Evolutionary conservation across 2,329 filamentous ascomycete genomes (phyloP).

Genomic region (Sporothrix inflata): DNA sequence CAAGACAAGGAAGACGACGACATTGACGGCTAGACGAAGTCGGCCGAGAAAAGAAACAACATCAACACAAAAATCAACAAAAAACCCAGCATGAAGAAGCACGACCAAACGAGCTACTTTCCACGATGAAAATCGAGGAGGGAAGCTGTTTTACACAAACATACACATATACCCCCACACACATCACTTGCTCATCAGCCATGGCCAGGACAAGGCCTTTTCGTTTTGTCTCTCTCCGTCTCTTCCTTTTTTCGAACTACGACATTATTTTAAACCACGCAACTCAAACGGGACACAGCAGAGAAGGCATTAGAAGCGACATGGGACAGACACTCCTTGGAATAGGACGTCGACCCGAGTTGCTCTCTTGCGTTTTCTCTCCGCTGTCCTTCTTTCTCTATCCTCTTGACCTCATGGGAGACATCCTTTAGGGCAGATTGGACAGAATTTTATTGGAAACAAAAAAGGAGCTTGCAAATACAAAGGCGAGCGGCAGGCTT

Average conservation of each 20-base stretch:
- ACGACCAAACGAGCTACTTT: neutral
- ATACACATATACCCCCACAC: conserved; percentile 5
- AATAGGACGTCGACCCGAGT: neutral
- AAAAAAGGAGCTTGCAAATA: neutral
- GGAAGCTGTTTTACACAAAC: neutral
- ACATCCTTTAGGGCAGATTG: neutral
- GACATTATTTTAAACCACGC: conserved; percentile 14
- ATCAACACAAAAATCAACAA: neutral
- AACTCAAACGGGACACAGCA: neutral
- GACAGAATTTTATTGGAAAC: neutral
- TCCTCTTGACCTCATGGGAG: neutral
- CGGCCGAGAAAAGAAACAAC: too few species aligned
- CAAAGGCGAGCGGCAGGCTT: neutral
- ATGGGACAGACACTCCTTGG: neutral
- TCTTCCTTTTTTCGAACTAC: neutral
- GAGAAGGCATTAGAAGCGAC: neutral
- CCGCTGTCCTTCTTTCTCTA: neutral
- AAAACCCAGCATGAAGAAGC: neutral
- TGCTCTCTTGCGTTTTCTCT: neutral
- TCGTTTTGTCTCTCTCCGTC: neutral
- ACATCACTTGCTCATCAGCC: conserved; percentile 8
- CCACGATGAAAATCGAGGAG: too few species aligned
- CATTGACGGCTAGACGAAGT: conserved; percentile 25
- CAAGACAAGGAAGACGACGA: conserved; percentile 49
- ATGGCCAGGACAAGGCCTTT: neutral